Evolutionary conservation across 495 filamentous ascomycete genomes (phyloP).

Genomic region (Penicillium verhagenii): DNA sequence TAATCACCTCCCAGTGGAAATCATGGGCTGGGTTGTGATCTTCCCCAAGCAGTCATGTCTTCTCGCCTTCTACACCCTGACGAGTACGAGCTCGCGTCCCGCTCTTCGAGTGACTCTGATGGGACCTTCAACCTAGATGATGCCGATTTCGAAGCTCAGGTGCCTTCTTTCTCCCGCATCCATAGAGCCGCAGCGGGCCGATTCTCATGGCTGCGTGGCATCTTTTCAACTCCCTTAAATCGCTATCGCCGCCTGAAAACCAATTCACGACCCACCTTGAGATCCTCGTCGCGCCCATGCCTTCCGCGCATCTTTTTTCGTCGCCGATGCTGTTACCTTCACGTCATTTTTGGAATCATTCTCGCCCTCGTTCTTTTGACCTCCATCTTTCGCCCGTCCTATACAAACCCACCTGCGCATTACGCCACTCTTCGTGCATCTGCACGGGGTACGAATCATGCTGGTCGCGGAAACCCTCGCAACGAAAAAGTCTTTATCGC

Average conservation of each 20-base stretch:
- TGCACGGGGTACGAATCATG: conserved; percentile 30
- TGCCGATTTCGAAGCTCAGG: conserved; percentile 49
- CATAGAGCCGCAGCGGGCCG: conserved; percentile 11
- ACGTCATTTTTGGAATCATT: conserved; percentile 65
- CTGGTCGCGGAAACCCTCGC: conserved; percentile 60
- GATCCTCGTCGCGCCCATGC: conserved; percentile 25
- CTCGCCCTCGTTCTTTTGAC: conserved; percentile 54
- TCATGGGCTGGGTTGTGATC: neutral
- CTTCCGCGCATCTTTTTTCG: conserved; percentile 49
- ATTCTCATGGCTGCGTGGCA: conserved; percentile 27
- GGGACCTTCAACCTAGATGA: conserved; percentile 50
- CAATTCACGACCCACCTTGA: conserved; percentile 26
- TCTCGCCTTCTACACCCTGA: conserved; percentile 42
- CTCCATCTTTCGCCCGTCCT: conserved; percentile 58
- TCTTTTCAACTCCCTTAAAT: conserved; percentile 25
- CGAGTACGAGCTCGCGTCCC: conserved; percentile 46
- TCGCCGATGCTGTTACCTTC: conserved; percentile 63
- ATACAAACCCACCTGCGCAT: conserved; percentile 52
- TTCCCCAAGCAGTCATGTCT: conserved; percentile 33
- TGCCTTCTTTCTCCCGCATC: conserved; percentile 28
- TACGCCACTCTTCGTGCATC: conserved; percentile 43
- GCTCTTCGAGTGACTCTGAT: conserved; percentile 46
- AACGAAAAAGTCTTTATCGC: conserved; percentile 74
- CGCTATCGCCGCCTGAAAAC: conserved; percentile 38
- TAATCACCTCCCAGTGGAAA: neutral